Evolutionary conservation across 495 filamentous ascomycete species (phyloP).

Genomic region (Xylaria telfairii): DNA sequence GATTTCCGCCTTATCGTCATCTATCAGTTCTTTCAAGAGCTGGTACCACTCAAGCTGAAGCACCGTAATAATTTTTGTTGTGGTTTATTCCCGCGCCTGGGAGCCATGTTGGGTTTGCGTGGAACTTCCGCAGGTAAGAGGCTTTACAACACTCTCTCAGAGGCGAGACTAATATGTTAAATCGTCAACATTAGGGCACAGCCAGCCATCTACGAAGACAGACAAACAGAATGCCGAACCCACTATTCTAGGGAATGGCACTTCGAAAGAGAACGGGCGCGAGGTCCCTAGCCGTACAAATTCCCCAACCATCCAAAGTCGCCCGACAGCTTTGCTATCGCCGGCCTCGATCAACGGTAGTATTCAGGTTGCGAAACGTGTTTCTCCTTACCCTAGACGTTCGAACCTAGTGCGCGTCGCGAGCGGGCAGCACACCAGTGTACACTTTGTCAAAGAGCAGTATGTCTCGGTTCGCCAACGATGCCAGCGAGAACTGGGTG

Average conservation of each 20-base stretch:
- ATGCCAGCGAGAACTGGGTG: slow-evolving; percentile 18
- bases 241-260: not conserved
- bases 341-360: slow-evolving; percentile 8
- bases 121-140: not conserved
- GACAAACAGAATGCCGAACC: not conserved
- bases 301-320: not conserved
- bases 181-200: not conserved
- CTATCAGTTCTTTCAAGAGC: slow-evolving; percentile 2
- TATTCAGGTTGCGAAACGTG: slow-evolving; percentile 15
- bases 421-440: slow-evolving; percentile 12
- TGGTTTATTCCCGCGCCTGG: slow-evolving; percentile 12
- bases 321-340: slow-evolving; percentile 1
- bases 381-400: not conserved
- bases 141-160: not conserved
- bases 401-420: slow-evolving; percentile 1
- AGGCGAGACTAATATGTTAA: not conserved
- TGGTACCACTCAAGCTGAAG: slow-evolving; percentile 41
- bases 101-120: slow-evolving; percentile 14
- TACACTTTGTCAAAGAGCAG: slow-evolving; percentile 13
- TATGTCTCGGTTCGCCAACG: slow-evolving; percentile 18
- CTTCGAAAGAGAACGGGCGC: not conserved
- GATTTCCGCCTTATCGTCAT: not conserved
- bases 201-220: not conserved
- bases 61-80: slow-evolving; percentile 9
- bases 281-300: not conserved